A percentile compares a stretch with the other conserved stretches of the same genome.
phyloP scores from a whole-genome alignment of 345 rosid species.

The Leavenworthia alabamica region DNA sequence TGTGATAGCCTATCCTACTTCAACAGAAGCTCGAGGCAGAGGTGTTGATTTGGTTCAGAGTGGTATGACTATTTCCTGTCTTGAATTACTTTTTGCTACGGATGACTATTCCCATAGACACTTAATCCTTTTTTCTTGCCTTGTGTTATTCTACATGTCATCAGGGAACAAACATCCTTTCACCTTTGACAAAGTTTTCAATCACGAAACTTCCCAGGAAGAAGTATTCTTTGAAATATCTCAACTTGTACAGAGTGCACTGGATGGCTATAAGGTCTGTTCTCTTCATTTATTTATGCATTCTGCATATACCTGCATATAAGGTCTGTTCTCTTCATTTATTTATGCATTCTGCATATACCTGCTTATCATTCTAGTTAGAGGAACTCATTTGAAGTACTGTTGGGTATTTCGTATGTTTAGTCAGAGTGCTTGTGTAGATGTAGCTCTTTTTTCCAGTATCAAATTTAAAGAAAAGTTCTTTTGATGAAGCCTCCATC shows the following conservation, averaged over 20 bases:
- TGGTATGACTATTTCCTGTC: not conserved
- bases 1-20: constrained; percentile 54
- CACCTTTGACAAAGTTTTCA: constrained; percentile 80
- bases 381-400: not conserved
- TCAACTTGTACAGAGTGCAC: constrained; percentile 80
- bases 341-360: not conserved
- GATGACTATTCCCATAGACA: not conserved
- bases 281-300: not conserved
- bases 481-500: not conserved
- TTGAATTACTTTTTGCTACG: not conserved
- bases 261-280: constrained; percentile 81
- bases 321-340: constrained; percentile 40
- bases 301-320: constrained; percentile 23
- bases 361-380: not conserved
- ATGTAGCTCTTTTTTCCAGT: not conserved
- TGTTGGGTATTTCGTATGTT: not conserved
- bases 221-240: constrained; percentile 80
- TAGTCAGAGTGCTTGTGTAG: not conserved
- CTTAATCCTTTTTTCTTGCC: not conserved
- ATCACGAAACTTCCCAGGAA: constrained; percentile 68
- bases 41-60: constrained; percentile 50
- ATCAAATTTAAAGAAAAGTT: not conserved
- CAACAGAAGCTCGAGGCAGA: constrained; percentile 56
- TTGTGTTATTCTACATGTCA: not conserved
- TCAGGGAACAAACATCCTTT: constrained; percentile 68